phyloP scores from a whole-genome alignment of 2,329 filamentous ascomycete genomes.

The Chaetomium globosum region DNA sequence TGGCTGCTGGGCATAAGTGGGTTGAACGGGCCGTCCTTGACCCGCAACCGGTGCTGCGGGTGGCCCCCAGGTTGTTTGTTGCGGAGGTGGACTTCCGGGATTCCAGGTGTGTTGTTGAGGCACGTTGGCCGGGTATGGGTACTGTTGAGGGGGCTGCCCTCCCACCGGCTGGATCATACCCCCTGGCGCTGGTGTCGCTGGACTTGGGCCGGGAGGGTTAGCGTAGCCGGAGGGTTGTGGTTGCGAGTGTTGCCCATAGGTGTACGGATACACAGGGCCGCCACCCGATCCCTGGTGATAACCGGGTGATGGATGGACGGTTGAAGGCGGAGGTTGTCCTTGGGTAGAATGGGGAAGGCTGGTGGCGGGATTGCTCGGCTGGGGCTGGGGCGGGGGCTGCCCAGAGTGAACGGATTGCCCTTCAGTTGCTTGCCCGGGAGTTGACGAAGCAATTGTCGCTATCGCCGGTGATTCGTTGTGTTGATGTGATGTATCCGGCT shows the following conservation, averaged over 20 bases:
- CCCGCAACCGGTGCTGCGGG: neutral
- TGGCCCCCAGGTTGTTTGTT: neutral
- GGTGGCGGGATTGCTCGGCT: neutral
- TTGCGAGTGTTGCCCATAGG: neutral
- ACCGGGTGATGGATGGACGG: neutral
- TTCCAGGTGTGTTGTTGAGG: constrained; percentile 3
- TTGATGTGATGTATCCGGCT: neutral
- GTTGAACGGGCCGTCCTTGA: neutral
- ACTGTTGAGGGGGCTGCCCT: neutral
- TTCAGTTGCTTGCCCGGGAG: neutral
- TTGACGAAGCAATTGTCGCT: neutral
- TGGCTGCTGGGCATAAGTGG: constrained; percentile 3
- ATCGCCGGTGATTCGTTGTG: no score
- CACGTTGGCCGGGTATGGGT: neutral
- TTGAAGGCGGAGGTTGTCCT: neutral
- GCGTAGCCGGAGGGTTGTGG: neutral
- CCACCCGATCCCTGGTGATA: neutral
- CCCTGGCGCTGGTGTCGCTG: neutral
- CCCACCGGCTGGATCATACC: neutral
- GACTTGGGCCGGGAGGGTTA: neutral
- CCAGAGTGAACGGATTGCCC: neutral
- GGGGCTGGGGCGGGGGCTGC: neutral
- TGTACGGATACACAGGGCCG: neutral
- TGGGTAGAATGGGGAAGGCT: no score
- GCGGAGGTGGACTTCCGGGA: neutral